Evolutionary conservation across 768 basidiomycete species (phyloP).

Genomic region (Clitopilus passeckerianus): DNA sequence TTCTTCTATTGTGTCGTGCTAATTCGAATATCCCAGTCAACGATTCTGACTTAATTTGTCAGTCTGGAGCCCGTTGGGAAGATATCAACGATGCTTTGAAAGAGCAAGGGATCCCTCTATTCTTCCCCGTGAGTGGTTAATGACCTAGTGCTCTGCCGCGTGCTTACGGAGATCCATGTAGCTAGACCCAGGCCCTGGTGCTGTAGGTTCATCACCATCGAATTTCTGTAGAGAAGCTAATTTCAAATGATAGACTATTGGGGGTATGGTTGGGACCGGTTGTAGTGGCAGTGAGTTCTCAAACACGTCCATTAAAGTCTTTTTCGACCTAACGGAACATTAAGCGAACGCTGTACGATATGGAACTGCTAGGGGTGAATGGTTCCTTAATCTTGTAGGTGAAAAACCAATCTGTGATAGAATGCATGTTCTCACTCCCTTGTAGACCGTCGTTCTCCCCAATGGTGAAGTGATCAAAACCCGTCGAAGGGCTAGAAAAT

Average conservation of each 20-base stretch:
- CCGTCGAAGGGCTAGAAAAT: constrained; percentile 72
- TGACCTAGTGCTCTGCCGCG: no score
- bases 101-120: constrained; percentile 67
- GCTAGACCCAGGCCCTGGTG: constrained; percentile 72
- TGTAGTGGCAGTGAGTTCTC: constrained; percentile 71
- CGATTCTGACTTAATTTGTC: constrained; percentile 73
- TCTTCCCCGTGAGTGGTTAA: constrained; percentile 67
- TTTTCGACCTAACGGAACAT: background rate
- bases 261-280: constrained; percentile 86
- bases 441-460: constrained; percentile 78
- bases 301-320: background rate
- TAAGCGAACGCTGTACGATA: constrained; percentile 79
- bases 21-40: constrained; percentile 34
- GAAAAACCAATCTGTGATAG: constrained; percentile 11
- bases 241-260: constrained; percentile 53
- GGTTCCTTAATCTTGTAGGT: constrained; percentile 77
- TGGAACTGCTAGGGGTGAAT: constrained; percentile 84
- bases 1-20: background rate
- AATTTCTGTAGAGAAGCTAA: constrained; percentile 1
- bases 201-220: constrained; percentile 30
- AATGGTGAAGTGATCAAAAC: constrained; percentile 87
- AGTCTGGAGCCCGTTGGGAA: constrained; percentile 76
- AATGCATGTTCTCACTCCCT: constrained; percentile 12
- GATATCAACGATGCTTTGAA: constrained; percentile 69
- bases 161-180: constrained; percentile 13